A percentile compares a stretch with the other conserved stretches of the same genome.
These are phyloP conservation scores for Alternaria atra DNA, from an alignment of 2,329 filamentous ascomycete genomes.

Conservation along the genomic window DNA sequence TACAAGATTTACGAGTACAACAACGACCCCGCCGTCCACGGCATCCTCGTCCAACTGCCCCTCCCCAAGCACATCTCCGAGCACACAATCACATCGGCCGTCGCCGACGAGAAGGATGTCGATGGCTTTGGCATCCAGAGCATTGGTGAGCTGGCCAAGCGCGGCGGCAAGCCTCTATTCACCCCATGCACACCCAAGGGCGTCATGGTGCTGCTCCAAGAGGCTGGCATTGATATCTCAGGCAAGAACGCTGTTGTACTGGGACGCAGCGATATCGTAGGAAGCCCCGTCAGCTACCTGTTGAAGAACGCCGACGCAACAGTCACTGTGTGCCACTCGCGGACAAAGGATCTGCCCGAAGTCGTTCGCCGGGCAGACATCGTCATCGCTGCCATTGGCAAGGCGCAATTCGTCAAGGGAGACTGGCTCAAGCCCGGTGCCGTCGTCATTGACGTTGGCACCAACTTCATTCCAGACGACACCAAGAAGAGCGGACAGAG, in stretches of 20 bases:
- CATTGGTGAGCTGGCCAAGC: constrained; percentile 96
- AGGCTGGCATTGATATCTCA: constrained; percentile 80
- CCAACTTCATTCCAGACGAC: constrained; percentile 90
- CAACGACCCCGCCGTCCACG: constrained; percentile 85
- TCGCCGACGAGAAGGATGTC: constrained; percentile 94
- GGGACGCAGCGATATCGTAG: constrained; percentile 95
- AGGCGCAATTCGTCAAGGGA: constrained; percentile 87
- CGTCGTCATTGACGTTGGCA: constrained; percentile 98
- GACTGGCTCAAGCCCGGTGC: constrained; percentile 94
- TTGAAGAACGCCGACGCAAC: constrained; percentile 96
- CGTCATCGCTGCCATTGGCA: constrained; percentile 89
- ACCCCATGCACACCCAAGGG: constrained; percentile 96
- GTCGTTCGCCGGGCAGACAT: constrained; percentile 87
- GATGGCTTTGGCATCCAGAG: constrained; percentile 95
- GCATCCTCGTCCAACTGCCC: constrained; percentile 92
- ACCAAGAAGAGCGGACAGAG: constrained; percentile 92
- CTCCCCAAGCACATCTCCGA: constrained; percentile 90
- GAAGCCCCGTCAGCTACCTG: constrained; percentile 94
- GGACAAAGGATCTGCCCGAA: constrained; percentile 75
- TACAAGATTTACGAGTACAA: constrained; percentile 84
- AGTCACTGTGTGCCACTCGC: constrained; percentile 94
- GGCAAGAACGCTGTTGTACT: constrained; percentile 96
- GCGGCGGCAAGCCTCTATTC: constrained; percentile 88
- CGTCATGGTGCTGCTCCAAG: constrained; percentile 89
- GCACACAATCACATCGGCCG: constrained; percentile 87